Conservation (phyloP, 345 rosid species). For the Kernera saxatilis region DNA sequence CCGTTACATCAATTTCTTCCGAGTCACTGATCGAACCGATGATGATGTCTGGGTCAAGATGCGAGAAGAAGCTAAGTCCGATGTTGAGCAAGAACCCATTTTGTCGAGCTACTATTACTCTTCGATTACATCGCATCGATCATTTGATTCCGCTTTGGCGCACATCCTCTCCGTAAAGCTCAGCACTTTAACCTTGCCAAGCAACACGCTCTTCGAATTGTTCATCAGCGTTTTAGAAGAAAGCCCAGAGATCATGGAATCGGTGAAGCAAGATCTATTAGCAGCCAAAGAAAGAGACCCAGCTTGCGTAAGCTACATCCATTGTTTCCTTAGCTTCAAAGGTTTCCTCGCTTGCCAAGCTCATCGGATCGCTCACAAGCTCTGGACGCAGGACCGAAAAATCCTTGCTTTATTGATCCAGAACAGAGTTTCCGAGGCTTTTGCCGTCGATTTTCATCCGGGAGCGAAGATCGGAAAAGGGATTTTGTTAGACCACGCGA, state of each 20-base stretch:
- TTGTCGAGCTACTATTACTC: slow-evolving; percentile 52
- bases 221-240: slow-evolving; percentile 48
- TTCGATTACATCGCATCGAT: slow-evolving; percentile 53
- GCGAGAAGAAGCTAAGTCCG: slow-evolving; percentile 60
- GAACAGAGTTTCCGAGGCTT: slow-evolving; percentile 64
- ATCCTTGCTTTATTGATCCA: slow-evolving; percentile 66
- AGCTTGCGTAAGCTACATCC: slow-evolving; percentile 67
- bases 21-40: slow-evolving; percentile 20
- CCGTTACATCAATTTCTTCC: slow-evolving; percentile 31
- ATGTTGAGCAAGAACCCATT: slow-evolving; percentile 59
- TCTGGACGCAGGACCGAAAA: slow-evolving; percentile 60
- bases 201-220: slow-evolving; percentile 46
- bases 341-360: slow-evolving; percentile 77
- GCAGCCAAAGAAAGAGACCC: slow-evolving; percentile 84
- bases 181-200: slow-evolving; percentile 46
- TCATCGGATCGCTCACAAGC: slow-evolving; percentile 66
- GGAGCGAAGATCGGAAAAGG: slow-evolving; percentile 78
- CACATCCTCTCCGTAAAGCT: slow-evolving; percentile 60
- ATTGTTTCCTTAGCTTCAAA: slow-evolving; percentile 68
- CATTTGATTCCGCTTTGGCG: slow-evolving; percentile 58
- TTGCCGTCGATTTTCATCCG: slow-evolving; percentile 77
- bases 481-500: slow-evolving; percentile 74
- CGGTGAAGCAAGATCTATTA: slow-evolving; percentile 53
- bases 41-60: slow-evolving; percentile 53
- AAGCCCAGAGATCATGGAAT: slow-evolving; percentile 40